Evolutionary conservation across 371 early-diverging fungal genomes (phyloP), one percentile per base, ranked within the genome.

Genomic region (Mucor racemosus): DNA sequence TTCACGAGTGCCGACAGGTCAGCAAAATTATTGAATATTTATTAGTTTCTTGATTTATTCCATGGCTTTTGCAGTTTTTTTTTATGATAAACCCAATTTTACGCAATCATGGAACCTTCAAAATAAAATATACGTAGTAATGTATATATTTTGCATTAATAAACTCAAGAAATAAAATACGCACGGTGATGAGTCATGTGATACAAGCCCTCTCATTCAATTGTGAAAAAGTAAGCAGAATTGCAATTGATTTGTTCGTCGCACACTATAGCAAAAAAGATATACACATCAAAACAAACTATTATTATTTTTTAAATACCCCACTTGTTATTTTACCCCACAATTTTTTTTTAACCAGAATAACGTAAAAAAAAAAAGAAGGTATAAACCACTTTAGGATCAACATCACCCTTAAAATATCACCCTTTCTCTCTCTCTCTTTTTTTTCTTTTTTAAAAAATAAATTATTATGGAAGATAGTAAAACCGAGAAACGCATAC

Each of bases 401-500:
- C 26, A 26, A 26, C 3, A 26, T 26, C 26, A 26, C 26, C 26
- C 26, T 26, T 56, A 53, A 46, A 57, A 41, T 50, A 11, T 35
- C 3, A 1, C 26, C 3, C 26, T 26, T 41, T 19, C 14, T 33
- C 41, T 64, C 46, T 44, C 10, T 40, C 36, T 58, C 53, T 54
- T 38, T 44, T 17, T 58, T 53, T 65, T 21, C 65, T 58, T 53
- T 48, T 34, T 54, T 36, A 21, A 11, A 21, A 26, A 1, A 10
- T 5, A 9, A 5, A 21, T 26, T 11, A 50, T 5, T 21, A 41
- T 59, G 42, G 26, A 15, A 38, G 38, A 33, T 13, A 59, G 17
- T 17, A 66, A 64, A 60, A 63, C 71, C 13, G 71, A 71, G 40
- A 66, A 66, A 41, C 53, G 58, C 4, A 31, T 71, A 19, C 60